These are phyloP conservation scores for Ascoidea rubescens DNA, from an alignment of 805 yeast species.

Conservation along the genomic window DNA sequence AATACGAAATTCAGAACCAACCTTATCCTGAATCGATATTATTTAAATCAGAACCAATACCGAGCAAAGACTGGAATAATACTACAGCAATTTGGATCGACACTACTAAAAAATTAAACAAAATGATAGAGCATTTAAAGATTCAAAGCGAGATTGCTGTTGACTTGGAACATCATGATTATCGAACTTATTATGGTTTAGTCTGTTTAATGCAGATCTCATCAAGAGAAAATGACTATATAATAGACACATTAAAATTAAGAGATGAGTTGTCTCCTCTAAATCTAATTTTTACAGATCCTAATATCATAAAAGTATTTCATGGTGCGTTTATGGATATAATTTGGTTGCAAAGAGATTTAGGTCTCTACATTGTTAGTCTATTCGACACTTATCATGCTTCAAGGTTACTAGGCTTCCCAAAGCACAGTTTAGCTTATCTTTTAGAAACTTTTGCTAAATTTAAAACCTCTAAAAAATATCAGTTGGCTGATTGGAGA, in stretches of 20 bases:
- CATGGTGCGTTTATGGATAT: conserved; percentile 98
- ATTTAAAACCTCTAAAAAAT: conserved; percentile 83
- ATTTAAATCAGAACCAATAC: conserved; percentile 30
- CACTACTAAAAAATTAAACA: conserved; percentile 30
- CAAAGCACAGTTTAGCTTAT: conserved; percentile 74
- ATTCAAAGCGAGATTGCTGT: conserved; percentile 61
- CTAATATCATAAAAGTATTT: conserved; percentile 68
- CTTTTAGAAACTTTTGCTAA: conserved; percentile 67
- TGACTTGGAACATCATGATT: conserved; percentile 94
- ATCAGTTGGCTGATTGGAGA: conserved; percentile 96
- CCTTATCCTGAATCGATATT: conserved; percentile 53
- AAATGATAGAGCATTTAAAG: conserved; percentile 40
- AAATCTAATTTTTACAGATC: conserved; percentile 71
- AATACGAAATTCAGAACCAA: conserved; percentile 52
- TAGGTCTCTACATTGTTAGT: conserved; percentile 82
- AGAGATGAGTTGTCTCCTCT: conserved; percentile 55
- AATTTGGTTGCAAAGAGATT: conserved; percentile 90
- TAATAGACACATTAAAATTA: conserved; percentile 72
- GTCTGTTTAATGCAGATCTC: conserved; percentile 91
- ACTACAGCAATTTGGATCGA: conserved; percentile 66
- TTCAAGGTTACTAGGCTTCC: conserved; percentile 62
- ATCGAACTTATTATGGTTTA: conserved; percentile 77
- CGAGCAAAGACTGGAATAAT: conserved; percentile 49
- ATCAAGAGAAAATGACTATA: conserved; percentile 66
- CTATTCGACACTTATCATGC: conserved; percentile 92